phyloP scores from a whole-genome alignment of 139 green algal genomes.

The Tetraselmis chui region DNA sequence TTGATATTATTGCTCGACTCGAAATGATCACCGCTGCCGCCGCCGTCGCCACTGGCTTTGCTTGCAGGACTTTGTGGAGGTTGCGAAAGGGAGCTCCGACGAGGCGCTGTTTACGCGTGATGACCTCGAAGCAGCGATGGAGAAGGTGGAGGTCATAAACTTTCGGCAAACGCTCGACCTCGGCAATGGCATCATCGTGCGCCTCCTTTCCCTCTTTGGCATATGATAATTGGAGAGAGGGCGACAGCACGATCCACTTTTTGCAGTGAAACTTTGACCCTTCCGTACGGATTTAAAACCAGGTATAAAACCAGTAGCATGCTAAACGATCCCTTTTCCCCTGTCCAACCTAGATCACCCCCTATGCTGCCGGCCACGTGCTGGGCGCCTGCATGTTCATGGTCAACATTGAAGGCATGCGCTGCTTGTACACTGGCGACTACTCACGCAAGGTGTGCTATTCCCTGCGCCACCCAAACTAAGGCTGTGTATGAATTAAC shows the following conservation, averaged over 20 bases:
- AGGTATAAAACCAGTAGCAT: too few relatives aligned
- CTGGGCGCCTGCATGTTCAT: slow-evolving; percentile 98
- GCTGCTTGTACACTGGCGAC: slow-evolving; percentile 92
- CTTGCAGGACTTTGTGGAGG: slow-evolving; percentile 81
- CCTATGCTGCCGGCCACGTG: slow-evolving; percentile 90
- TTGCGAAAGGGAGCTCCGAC: slow-evolving; percentile 44
- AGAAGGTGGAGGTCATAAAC: slow-evolving; percentile 90
- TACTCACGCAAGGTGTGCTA: slow-evolving; percentile 58
- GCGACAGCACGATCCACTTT: too few relatives aligned
- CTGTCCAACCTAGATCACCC: slow-evolving; percentile 79
- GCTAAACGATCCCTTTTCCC: too few relatives aligned
- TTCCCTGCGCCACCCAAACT: too few relatives aligned
- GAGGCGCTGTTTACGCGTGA: slow-evolving; percentile 73
- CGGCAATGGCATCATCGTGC: slow-evolving; percentile 61
- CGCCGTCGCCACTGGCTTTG: too few relatives aligned
- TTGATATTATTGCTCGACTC: too few relatives aligned
- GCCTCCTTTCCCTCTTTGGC: not conserved
- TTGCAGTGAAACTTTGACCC: too few relatives aligned
- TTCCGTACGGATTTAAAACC: too few relatives aligned
- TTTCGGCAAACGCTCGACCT: slow-evolving; percentile 90
- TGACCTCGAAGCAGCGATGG: slow-evolving; percentile 78
- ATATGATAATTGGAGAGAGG: too few relatives aligned
- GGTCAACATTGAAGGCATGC: slow-evolving; percentile 87
- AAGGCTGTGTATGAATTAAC: too few relatives aligned
- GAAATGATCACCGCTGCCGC: too few relatives aligned